Conservation (phyloP, 2,329 filamentous ascomycete genomes). For the Trichoderma cornu-damae region DNA sequence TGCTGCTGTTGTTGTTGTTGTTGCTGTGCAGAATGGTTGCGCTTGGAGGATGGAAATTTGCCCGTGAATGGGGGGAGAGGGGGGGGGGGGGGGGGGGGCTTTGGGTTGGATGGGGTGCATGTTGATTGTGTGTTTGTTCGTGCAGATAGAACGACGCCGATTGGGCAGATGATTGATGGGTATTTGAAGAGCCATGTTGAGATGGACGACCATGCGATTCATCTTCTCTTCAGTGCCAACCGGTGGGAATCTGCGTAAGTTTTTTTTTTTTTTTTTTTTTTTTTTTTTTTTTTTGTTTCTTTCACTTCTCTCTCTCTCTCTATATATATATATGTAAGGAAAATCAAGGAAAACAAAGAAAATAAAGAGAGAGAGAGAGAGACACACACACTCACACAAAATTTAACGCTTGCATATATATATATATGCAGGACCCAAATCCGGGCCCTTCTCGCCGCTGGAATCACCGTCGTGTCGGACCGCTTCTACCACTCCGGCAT, state of each 20-base stretch:
- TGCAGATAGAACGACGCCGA: slow-evolving; percentile 73
- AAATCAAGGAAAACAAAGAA: too few relatives aligned
- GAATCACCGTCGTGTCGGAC: slow-evolving; percentile 77
- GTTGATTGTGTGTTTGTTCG: not conserved
- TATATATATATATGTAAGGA: not conserved
- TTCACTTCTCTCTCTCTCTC: not conserved
- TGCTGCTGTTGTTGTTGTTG: not conserved
- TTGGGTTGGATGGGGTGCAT: too few relatives aligned
- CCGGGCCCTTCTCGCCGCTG: slow-evolving; percentile 50
- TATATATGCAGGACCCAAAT: slow-evolving; percentile 51
- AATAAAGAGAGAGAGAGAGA: not conserved
- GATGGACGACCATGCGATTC: slow-evolving; percentile 83
- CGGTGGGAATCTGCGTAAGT: slow-evolving; percentile 69
- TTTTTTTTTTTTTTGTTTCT: too few relatives aligned
- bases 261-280: not conserved
- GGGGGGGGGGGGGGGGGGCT: too few relatives aligned
- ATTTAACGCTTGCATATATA: too few relatives aligned
- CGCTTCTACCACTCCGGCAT: slow-evolving; percentile 94
- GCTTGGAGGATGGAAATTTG: too few relatives aligned
- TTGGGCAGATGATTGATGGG: slow-evolving; percentile 78
- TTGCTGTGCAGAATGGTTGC: not conserved
- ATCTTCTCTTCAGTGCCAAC: slow-evolving; percentile 86
- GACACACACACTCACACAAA: not conserved
- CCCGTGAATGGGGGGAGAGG: too few relatives aligned
- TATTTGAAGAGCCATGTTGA: slow-evolving; percentile 70